phyloP scores from a whole-genome alignment of 164 flowering plant species.

The Sextonia rubra region DNA sequence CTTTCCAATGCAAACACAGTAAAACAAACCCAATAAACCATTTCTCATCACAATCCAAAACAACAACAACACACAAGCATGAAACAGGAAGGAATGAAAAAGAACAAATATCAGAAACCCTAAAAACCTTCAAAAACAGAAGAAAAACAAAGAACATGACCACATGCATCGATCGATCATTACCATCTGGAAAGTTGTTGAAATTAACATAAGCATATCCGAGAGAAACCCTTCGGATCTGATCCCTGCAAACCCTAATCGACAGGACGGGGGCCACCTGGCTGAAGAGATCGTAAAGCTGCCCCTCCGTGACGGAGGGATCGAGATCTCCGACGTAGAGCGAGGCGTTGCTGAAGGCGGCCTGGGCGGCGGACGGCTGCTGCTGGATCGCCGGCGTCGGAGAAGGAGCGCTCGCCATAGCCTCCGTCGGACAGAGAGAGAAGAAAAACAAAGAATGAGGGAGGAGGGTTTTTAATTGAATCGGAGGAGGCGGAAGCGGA shows the following conservation, averaged over 20 bases:
- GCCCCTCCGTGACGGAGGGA: slow-evolving; percentile 35
- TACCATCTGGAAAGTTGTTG: slow-evolving; percentile 52
- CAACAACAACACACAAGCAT: neutral
- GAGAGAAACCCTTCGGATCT: slow-evolving; percentile 40
- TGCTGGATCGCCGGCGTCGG: slow-evolving; percentile 2
- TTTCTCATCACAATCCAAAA: no score
- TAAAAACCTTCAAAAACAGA: neutral
- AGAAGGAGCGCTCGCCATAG: slow-evolving; percentile 14
- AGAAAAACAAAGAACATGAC: no score
- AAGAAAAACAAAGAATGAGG: neutral
- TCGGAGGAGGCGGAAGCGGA: neutral
- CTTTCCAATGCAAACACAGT: no score
- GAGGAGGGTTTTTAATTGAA: no score
- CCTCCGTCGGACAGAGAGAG: neutral
- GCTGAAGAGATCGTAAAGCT: slow-evolving; percentile 52
- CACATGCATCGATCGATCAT: neutral
- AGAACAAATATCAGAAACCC: neutral
- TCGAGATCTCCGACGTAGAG: slow-evolving; percentile 80
- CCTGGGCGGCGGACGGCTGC: slow-evolving; percentile 5
- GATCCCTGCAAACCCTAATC: slow-evolving; percentile 71
- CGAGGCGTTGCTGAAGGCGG: slow-evolving; percentile 36
- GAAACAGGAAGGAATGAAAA: no score
- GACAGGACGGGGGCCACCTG: slow-evolving; percentile 46
- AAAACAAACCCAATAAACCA: no score
- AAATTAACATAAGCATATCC: slow-evolving; percentile 71